phyloP scores from a whole-genome alignment of 2,329 filamentous ascomycete species.

The Paracoccidioides brasiliensis region DNA sequence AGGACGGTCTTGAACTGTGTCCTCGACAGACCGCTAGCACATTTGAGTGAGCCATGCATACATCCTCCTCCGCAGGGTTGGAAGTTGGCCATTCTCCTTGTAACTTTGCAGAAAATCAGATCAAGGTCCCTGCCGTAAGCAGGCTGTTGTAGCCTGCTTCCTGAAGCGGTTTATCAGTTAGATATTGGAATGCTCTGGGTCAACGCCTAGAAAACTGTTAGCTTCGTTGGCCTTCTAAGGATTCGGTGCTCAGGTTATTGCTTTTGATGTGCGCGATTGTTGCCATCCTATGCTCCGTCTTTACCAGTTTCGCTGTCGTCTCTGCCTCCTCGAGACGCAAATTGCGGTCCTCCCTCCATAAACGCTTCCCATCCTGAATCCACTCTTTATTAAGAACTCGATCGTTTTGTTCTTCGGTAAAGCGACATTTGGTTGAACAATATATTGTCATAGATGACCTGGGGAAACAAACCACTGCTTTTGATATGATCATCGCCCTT shows the following conservation, averaged over 20 bases:
- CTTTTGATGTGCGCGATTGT: conserved; percentile 34
- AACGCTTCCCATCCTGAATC: conserved; percentile 46
- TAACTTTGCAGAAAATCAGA: conserved; percentile 42
- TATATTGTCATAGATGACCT: not conserved
- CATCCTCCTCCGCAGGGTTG: not conserved
- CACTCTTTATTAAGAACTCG: conserved; percentile 46
- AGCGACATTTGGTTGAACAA: not conserved
- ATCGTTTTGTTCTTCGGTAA: conserved; percentile 31
- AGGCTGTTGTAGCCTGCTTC: conserved; percentile 53
- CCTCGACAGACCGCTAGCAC: not conserved
- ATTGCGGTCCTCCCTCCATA: conserved; percentile 43
- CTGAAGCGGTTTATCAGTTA: conserved; percentile 25
- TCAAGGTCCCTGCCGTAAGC: conserved; percentile 45
- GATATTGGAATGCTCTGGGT: conserved; percentile 21
- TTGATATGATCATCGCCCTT: conserved; percentile 47
- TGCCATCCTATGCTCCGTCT: conserved; percentile 26
- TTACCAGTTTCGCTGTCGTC: conserved; percentile 33
- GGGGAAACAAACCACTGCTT: conserved; percentile 35
- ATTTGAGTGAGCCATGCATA: not conserved
- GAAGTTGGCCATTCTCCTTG: conserved; percentile 22
- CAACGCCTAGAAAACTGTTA: conserved; percentile 16
- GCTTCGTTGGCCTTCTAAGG: conserved; percentile 20
- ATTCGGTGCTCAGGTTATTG: conserved; percentile 39
- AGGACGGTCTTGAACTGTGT: not conserved
- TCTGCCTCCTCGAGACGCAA: conserved; percentile 44